Evolutionary conservation across 2,329 filamentous ascomycete genomes (phyloP).

Genomic region (Monilinia vaccinii-corymbosi): DNA sequence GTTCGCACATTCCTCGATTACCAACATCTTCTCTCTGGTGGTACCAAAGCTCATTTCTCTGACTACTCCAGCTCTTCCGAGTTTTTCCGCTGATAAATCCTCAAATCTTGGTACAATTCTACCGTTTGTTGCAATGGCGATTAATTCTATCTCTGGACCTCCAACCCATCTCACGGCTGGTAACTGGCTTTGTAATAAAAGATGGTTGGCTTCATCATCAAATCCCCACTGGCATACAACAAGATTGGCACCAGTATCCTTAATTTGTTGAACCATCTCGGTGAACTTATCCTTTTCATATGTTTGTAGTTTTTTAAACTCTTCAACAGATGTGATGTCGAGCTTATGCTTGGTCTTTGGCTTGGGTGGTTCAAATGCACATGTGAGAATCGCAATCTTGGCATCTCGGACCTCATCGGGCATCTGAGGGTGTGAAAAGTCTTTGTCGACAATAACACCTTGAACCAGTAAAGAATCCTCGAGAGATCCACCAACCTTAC

Average conservation of each 20-base stretch:
- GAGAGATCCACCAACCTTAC: conserved; percentile 88
- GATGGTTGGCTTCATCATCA: conserved; percentile 96
- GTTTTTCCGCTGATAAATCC: conserved; percentile 82
- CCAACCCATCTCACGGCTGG: conserved; percentile 97
- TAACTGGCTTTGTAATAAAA: conserved; percentile 90
- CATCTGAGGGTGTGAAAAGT: conserved; percentile 99
- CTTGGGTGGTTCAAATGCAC: conserved; percentile 97
- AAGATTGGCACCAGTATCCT: conserved; percentile 91
- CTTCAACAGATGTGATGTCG: conserved; percentile 92
- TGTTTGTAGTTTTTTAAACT: conserved; percentile 94
- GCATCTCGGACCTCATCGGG: conserved; percentile 89
- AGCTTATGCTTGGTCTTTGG: conserved; percentile 99
- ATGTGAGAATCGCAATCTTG: conserved; percentile 95
- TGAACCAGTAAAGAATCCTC: conserved; percentile 94
- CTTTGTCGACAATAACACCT: conserved; percentile 98
- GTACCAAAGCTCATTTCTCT: conserved; percentile 95
- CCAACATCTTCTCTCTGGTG: conserved; percentile 97
- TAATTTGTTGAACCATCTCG: conserved; percentile 98
- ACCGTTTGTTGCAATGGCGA: conserved; percentile 96
- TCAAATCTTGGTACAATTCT: conserved; percentile 96
- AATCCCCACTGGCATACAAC: conserved; percentile 99
- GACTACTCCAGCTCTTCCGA: conserved; percentile 82
- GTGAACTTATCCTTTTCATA: conserved; percentile 96
- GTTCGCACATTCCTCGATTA: conserved; percentile 99
- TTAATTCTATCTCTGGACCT: conserved; percentile 94